phyloP scores from a whole-genome alignment of 495 filamentous ascomycete genomes.

The Penicillium antarcticum region DNA sequence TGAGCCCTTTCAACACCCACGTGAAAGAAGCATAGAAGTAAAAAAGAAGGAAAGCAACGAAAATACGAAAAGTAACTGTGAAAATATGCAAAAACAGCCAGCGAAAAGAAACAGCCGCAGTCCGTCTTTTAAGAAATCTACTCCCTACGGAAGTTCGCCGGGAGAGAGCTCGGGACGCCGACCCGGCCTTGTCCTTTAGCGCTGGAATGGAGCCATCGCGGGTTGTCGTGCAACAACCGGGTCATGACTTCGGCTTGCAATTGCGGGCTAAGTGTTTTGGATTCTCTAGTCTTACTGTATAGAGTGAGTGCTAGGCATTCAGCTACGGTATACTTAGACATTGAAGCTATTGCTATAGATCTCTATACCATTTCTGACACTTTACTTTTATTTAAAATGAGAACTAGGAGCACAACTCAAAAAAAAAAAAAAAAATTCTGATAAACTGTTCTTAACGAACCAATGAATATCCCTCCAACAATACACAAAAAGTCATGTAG shows the following conservation, averaged over 20 bases:
- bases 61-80: not conserved
- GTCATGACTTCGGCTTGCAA: not conserved
- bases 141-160: not conserved
- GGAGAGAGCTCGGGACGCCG: constrained; percentile 9
- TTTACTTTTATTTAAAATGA: not conserved
- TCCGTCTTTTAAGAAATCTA: not conserved
- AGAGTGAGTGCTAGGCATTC: too few species aligned
- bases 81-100: not conserved
- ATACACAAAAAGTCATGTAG: too few species aligned
- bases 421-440: too few species aligned
- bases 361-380: too few species aligned
- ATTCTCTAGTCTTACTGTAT: too few species aligned
- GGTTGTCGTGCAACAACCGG: not conserved
- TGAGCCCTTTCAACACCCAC: too few species aligned
- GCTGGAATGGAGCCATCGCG: constrained; percentile 1
- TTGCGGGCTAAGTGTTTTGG: not conserved
- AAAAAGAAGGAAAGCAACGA: not conserved
- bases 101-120: constrained; percentile 16
- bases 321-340: too few species aligned
- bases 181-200: constrained; percentile 14
- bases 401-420: not conserved
- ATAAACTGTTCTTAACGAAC: too few species aligned
- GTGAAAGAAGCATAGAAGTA: not conserved
- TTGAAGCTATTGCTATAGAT: too few species aligned
- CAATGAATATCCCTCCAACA: too few species aligned